Evolutionary conservation across 495 filamentous ascomycete species (phyloP).

Genomic region (Astrothelium subdiscretum): DNA sequence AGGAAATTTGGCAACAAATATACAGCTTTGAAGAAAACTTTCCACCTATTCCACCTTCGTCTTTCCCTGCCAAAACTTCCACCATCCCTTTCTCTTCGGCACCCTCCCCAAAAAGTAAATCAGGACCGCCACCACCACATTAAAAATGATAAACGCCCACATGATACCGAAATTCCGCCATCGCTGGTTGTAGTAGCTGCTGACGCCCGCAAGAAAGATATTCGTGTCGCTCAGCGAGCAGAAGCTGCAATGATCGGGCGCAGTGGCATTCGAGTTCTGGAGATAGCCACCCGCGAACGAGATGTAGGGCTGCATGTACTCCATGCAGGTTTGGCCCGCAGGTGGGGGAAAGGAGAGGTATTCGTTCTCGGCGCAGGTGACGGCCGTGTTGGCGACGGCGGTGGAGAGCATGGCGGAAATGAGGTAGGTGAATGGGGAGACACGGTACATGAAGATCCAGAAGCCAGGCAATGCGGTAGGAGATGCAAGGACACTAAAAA

Average conservation of each 20-base stretch:
- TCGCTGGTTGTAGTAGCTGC: constrained; percentile 20
- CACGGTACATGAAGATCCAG: constrained; percentile 37
- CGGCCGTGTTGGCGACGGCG: constrained; percentile 27
- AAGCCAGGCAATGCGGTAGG: constrained; percentile 27
- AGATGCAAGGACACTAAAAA: constrained; percentile 28
- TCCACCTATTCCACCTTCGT: constrained; percentile 10
- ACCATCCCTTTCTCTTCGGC: constrained; percentile 20
- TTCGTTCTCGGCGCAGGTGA: constrained; percentile 30
- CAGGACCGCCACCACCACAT: constrained; percentile 24
- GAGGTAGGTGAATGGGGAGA: constrained; percentile 33
- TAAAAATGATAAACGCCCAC: constrained; percentile 35
- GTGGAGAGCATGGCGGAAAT: constrained; percentile 28
- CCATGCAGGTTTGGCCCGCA: constrained; percentile 20
- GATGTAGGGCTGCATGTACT: constrained; percentile 25
- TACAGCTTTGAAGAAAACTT: too few relatives aligned
- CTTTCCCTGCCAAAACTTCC: constrained; percentile 11
- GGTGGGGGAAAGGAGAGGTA: constrained; percentile 27
- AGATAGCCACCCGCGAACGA: constrained; percentile 12
- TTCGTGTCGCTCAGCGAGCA: constrained; percentile 28
- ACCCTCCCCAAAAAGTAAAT: constrained; percentile 31
- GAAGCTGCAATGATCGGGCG: constrained; percentile 22
- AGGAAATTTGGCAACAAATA: too few relatives aligned
- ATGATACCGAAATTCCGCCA: constrained; percentile 39
- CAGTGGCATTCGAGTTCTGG: constrained; percentile 15
- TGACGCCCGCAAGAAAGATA: constrained; percentile 24